Percentiles rank a stretch among this genome's conserved stretches.
Conservation (phyloP, 495 filamentous ascomycete genomes). For the Corynascus novoguineensis region DNA sequence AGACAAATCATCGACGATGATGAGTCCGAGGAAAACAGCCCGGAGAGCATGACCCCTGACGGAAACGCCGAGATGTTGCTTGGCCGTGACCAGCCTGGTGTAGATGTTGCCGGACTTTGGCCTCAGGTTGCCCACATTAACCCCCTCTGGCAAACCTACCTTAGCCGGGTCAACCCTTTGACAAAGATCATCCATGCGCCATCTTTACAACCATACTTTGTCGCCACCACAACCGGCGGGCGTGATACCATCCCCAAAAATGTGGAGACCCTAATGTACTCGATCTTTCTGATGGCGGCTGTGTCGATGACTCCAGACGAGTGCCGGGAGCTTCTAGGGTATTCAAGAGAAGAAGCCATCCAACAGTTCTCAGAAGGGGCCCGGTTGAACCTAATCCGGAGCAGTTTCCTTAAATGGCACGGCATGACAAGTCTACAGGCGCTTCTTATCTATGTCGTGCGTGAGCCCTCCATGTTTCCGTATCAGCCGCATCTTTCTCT, state of each 20-base stretch:
- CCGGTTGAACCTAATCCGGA: conserved; percentile 44
- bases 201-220: conserved; percentile 50
- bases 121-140: conserved; percentile 61
- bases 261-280: conserved; percentile 47
- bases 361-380: conserved; percentile 39
- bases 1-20: conserved; percentile 43
- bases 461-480: conserved; percentile 7
- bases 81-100: conserved; percentile 23
- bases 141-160: conserved; percentile 62
- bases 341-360: conserved; percentile 37
- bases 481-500: conserved; percentile 7
- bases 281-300: conserved; percentile 49
- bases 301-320: conserved; percentile 46
- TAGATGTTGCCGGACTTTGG: conserved; percentile 46
- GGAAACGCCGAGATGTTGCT: conserved; percentile 38
- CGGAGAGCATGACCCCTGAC: conserved; percentile 31
- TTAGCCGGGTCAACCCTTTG: conserved; percentile 63
- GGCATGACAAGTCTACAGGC: conserved; percentile 52
- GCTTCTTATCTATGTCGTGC: conserved; percentile 49
- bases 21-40: conserved; percentile 25
- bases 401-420: conserved; percentile 47
- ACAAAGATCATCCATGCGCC: conserved; percentile 67
- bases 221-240: conserved; percentile 38
- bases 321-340: conserved; percentile 45
- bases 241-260: conserved; percentile 42